phyloP scores from a whole-genome alignment of 257 asterid genomes.

The Nicotiana noctiflora region DNA sequence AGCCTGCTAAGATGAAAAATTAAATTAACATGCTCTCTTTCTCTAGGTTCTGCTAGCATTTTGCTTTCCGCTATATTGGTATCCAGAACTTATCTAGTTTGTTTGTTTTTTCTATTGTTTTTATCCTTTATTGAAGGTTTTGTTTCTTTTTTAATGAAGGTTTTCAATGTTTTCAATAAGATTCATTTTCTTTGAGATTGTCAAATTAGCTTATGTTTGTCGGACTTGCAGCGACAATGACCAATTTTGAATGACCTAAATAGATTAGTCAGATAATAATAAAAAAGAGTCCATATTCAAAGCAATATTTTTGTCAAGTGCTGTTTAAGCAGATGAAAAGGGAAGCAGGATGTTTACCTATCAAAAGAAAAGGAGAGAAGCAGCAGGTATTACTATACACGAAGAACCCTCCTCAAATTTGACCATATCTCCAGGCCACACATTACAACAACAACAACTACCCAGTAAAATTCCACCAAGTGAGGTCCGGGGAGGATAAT shows the following conservation, averaged over 20 bases:
- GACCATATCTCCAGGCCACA: neutral
- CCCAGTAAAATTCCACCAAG: too few relatives aligned
- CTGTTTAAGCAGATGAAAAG: neutral
- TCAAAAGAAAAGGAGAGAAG: neutral
- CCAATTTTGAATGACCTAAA: neutral
- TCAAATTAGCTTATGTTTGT: neutral
- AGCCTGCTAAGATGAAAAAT: too few relatives aligned
- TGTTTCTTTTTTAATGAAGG: neutral
- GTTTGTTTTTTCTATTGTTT: neutral
- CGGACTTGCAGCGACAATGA: neutral
- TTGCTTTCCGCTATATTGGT: neutral
- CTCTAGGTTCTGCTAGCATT: neutral
- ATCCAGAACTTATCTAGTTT: neutral
- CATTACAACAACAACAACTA: too few relatives aligned
- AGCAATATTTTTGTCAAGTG: neutral
- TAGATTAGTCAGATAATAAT: neutral
- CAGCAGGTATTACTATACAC: neutral
- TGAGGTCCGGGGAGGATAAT: too few relatives aligned
- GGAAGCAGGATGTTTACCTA: neutral
- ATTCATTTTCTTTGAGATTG: neutral
- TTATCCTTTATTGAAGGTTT: neutral
- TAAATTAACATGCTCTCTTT: neutral
- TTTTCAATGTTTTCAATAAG: neutral
- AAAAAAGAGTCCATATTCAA: neutral
- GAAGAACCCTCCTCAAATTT: neutral